These are phyloP conservation scores for Penicillium sp. DNA, from an alignment of 2,329 filamentous ascomycete genomes.

Conservation along the genomic window DNA sequence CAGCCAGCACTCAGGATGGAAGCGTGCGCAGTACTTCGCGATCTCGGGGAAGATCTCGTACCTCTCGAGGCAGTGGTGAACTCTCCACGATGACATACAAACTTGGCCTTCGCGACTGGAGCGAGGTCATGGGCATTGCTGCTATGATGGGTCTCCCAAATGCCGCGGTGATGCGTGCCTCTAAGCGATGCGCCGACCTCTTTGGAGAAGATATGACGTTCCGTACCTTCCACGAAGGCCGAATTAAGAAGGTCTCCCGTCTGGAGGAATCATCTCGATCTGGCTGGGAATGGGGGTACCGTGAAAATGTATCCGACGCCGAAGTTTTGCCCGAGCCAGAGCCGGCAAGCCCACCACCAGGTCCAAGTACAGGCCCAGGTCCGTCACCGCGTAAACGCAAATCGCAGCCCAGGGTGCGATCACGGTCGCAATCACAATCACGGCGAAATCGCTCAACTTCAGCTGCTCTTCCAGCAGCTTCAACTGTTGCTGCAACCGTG, in stretches of 20 bases:
- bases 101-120: constrained; percentile 73
- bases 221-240: constrained; percentile 58
- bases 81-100: constrained; percentile 21
- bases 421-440: constrained; percentile 7
- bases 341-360: neutral
- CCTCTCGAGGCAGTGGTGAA: constrained; percentile 18
- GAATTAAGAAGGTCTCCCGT: constrained; percentile 22
- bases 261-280: constrained; percentile 20
- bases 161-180: constrained; percentile 69
- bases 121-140: constrained; percentile 80
- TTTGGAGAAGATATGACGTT: constrained; percentile 76
- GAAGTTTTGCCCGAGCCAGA: constrained; percentile 17
- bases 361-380: neutral
- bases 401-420: neutral
- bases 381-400: constrained; percentile 17
- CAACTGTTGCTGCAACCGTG: neutral
- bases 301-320: constrained; percentile 42
- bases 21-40: constrained; percentile 21
- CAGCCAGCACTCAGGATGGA: constrained; percentile 12
- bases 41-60: constrained; percentile 20
- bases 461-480: neutral
- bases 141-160: constrained; percentile 73
- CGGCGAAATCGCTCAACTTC: constrained; percentile 4
- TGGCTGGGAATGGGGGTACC: constrained; percentile 13
- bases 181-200: constrained; percentile 74